Conservation (phyloP, 1,284 basidiomycete genomes). For the Irpex lacteus region DNA sequence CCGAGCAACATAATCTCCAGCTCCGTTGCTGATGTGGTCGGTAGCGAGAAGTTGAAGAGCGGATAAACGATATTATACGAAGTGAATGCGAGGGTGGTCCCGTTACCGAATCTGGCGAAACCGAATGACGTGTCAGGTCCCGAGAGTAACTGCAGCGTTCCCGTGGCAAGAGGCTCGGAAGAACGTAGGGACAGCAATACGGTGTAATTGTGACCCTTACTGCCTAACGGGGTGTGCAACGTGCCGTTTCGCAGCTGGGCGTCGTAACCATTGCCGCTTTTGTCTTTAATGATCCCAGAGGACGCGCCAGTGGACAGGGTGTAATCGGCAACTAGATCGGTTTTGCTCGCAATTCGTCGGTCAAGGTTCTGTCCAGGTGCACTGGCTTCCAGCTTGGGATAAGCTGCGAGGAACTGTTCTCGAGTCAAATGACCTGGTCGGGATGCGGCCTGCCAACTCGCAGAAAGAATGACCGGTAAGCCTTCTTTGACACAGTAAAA, state of each 20-base stretch:
- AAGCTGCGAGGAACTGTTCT: constrained; percentile 21
- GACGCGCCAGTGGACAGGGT: constrained; percentile 6
- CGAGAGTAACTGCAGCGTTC: constrained; percentile 16
- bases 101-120: constrained; percentile 10
- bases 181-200: constrained; percentile 23
- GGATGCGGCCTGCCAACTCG: constrained; percentile 23
- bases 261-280: constrained; percentile 25
- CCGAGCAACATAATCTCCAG: constrained; percentile 21
- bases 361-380: constrained; percentile 26
- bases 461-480: constrained; percentile 22
- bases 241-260: constrained; percentile 14
- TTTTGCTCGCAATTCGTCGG: constrained; percentile 18
- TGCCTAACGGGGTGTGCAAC: constrained; percentile 28
- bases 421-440: constrained; percentile 23
- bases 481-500: constrained; percentile 25
- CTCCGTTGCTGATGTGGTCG: neutral
- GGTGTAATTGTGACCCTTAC: constrained; percentile 34
- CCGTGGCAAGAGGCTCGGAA: constrained; percentile 4
- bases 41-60: constrained; percentile 21
- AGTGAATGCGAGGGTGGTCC: constrained; percentile 23
- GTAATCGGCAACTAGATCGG: constrained; percentile 18
- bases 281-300: constrained; percentile 14
- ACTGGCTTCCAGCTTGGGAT: constrained; percentile 18
- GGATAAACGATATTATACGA: constrained; percentile 24
- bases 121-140: constrained; percentile 25